Evolutionary conservation across 1,284 basidiomycete genomes (phyloP), one percentile per base, ranked within the genome.

Genomic region (Sanguinoderma infundibulare): DNA sequence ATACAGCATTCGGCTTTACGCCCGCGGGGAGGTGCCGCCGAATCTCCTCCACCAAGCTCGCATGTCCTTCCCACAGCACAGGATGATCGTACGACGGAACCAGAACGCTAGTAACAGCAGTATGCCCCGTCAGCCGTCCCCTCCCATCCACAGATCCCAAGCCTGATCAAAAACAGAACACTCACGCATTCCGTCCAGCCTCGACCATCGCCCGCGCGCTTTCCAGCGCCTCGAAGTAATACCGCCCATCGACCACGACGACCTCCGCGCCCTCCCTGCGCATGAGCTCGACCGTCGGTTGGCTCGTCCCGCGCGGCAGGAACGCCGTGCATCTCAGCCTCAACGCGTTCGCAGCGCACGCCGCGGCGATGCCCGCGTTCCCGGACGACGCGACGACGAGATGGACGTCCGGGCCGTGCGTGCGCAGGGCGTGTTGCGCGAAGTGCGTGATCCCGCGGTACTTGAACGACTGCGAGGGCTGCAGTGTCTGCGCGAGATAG

Each of bases 401-500:
- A 70, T 90, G 89, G 5, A 85, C 77, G 40, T 70, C 69, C 9
- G 81, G 71, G 0, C 88, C 89, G 57, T 83, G 78, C 20, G 72
- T 75, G 56, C 80, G 75, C 59, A 82, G 79, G 30, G 80, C 81
- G 40, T 79, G 77, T 66, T 85, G 80, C 2, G 85, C 79, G 67
- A 87, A 88, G 61, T 82, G 77, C n/a, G 87, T 87, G 39, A 92
- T 81, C 5, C 90, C 89, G 22, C 91, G 81, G 65, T 83, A 87
- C 72, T 93, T 92, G 83, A 91, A 92, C 2, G 90, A 91, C 64
- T 89, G 81, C 0, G 84, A 83, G 0, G 87, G 87, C 57, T 92
- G 91, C 2, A 92, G 76, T 64, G 82, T 89, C 90, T 92, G 67
- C 26, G n/a, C n/a, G 8, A 5, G 28, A 12, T 28, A 17, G 46